phyloP scores from a whole-genome alignment of 495 filamentous ascomycete genomes.

The Talaromyces thailandensis region DNA sequence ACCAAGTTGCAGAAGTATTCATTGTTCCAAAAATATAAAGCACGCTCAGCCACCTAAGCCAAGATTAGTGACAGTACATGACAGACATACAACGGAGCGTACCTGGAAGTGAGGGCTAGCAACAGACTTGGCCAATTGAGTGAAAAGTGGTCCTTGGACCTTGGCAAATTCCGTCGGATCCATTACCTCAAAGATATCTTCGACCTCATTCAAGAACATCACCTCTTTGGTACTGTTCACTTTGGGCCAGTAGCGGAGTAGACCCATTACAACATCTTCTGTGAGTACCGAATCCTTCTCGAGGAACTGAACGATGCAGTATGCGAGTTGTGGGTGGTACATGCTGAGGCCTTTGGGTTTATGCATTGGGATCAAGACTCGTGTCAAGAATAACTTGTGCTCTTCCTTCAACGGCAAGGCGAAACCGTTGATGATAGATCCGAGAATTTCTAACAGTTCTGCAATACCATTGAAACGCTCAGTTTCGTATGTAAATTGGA shows the following conservation, averaged over 20 bases:
- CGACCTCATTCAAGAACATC: conserved; percentile 99
- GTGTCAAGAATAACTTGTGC: conserved; percentile 94
- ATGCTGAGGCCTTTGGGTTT: conserved; percentile 99
- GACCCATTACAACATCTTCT: conserved; percentile 91
- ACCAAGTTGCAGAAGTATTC: conserved; percentile 99
- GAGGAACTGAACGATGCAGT: conserved; percentile 98
- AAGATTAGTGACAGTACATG: background rate
- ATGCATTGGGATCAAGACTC: conserved; percentile 87
- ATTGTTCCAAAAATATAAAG: conserved; percentile 99
- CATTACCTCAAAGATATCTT: conserved; percentile 99
- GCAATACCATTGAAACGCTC: conserved; percentile 98
- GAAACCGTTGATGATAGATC: conserved; percentile 99
- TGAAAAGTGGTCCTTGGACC: conserved; percentile 94
- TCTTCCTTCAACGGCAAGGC: conserved; percentile 96
- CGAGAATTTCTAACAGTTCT: conserved; percentile 91
- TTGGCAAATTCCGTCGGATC: conserved; percentile 98
- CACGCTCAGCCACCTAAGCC: conserved; percentile 76
- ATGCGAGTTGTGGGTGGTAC: conserved; percentile 98
- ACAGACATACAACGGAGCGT: conserved; percentile 9
- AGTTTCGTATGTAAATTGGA: conserved; percentile 98
- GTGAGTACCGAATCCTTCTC: conserved; percentile 97
- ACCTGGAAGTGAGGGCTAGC: conserved; percentile 98
- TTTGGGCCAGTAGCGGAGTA: conserved; percentile 97
- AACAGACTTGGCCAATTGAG: conserved; percentile 94
- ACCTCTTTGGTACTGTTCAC: conserved; percentile 99